These are phyloP conservation scores for Senecio squalidus DNA, from an alignment of 140 eudicot genomes.

Conservation along the genomic window DNA sequence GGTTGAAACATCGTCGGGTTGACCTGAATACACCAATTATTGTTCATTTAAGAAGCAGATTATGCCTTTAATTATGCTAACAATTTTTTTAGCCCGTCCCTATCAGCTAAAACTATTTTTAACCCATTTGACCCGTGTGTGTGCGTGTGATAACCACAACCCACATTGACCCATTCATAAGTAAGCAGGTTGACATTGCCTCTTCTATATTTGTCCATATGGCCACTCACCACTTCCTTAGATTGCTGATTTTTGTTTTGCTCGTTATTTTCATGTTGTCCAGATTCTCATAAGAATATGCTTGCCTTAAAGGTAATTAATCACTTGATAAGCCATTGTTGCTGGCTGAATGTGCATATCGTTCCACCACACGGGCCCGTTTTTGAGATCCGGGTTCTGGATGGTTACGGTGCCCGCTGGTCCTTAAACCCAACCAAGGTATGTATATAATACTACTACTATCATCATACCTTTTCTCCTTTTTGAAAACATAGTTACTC, in stretches of 20 bases:
- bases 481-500: background rate
- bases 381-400: slow-evolving; percentile 68
- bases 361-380: slow-evolving; percentile 79
- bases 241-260: background rate
- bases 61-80: too few relatives aligned
- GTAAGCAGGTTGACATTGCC: too few relatives aligned
- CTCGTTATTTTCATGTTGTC: slow-evolving; percentile 14
- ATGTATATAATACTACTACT: background rate
- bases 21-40: too few relatives aligned
- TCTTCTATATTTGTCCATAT: too few relatives aligned
- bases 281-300: slow-evolving; percentile 65
- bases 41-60: too few relatives aligned
- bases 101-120: too few relatives aligned
- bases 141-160: too few relatives aligned
- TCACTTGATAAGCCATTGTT: slow-evolving; percentile 43
- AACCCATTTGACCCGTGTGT: too few relatives aligned
- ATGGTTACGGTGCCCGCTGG: slow-evolving; percentile 96
- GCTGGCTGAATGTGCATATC: slow-evolving; percentile 74
- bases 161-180: too few relatives aligned
- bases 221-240: too few relatives aligned
- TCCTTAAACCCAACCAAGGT: slow-evolving; percentile 72
- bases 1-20: too few relatives aligned
- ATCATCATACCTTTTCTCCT: background rate
- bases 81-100: too few relatives aligned
- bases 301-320: slow-evolving; percentile 50